Evolutionary conservation across 768 basidiomycete genomes (phyloP).

Genomic region (Gelatoporia subvermispora): DNA sequence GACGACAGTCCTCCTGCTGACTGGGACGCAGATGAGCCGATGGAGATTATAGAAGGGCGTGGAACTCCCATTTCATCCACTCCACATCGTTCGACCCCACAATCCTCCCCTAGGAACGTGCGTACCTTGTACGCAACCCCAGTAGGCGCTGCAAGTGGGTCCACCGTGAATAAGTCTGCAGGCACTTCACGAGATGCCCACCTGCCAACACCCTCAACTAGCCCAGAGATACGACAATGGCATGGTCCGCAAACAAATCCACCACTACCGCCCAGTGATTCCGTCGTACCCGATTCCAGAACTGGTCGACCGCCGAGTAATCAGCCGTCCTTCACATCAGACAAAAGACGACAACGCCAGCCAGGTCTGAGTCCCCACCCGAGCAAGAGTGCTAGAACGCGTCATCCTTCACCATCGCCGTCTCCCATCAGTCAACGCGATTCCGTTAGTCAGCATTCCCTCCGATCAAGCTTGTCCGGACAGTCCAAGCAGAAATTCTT

Average conservation of each 20-base stretch:
- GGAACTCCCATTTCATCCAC: conserved; percentile 12
- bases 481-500: conserved; percentile 14
- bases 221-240: neutral
- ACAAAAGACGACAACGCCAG: no score
- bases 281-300: no score
- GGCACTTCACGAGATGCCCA: neutral
- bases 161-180: conserved; percentile 3
- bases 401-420: conserved; percentile 2
- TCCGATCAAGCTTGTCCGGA: conserved; percentile 15
- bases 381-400: conserved; percentile 4
- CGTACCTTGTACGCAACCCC: neutral
- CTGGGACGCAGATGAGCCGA: no score
- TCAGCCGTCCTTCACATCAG: no score
- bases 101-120: conserved; percentile 12
- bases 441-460: conserved; percentile 19
- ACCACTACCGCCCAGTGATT: neutral
- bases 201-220: neutral
- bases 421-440: conserved; percentile 12
- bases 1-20: no score
- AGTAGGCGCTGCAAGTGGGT: neutral
- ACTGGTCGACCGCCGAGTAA: no score
- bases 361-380: no score
- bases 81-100: conserved; percentile 8
- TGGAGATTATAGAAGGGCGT: neutral
- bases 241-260: neutral